phyloP scores from a whole-genome alignment of 2,329 filamentous ascomycete species.

The Orbilia oligospora region DNA sequence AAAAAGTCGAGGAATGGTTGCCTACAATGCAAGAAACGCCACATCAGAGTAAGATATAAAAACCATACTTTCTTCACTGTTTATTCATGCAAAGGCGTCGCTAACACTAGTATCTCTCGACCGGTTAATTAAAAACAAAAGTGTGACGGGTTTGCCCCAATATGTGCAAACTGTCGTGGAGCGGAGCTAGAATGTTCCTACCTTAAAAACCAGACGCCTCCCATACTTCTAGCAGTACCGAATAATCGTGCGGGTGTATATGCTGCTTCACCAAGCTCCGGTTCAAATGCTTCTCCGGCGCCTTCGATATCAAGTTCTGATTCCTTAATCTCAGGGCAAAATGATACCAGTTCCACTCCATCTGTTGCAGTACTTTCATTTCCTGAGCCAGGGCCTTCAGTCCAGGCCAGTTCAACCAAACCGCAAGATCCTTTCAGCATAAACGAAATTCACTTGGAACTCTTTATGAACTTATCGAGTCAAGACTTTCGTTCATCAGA shows the following conservation, averaged over 20 bases:
- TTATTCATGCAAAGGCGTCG: too few species aligned
- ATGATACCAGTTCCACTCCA: neutral
- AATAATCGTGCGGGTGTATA: neutral
- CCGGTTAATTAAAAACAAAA: too few species aligned
- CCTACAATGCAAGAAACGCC: slow-evolving; percentile 66
- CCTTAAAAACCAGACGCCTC: slow-evolving; percentile 4
- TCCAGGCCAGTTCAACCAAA: neutral
- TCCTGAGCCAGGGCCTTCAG: neutral
- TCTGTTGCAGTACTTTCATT: neutral
- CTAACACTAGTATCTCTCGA: neutral
- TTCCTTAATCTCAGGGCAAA: neutral
- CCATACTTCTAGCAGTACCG: neutral
- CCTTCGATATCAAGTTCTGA: slow-evolving; percentile 15
- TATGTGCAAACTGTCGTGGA: slow-evolving; percentile 65
- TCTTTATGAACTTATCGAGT: slow-evolving; percentile 31
- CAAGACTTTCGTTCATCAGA: slow-evolving; percentile 23
- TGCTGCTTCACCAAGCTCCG: neutral
- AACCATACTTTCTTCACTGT: too few species aligned
- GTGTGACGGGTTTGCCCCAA: slow-evolving; percentile 66
- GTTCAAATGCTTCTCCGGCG: neutral
- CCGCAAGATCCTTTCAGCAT: slow-evolving; percentile 15
- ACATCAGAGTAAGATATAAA: slow-evolving; percentile 67
- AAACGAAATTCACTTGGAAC: slow-evolving; percentile 36
- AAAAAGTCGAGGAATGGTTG: slow-evolving; percentile 68
- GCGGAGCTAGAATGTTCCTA: slow-evolving; percentile 61